Conservation (phyloP, 1,139 yeast species). For the Pichia inconspicua region DNA sequence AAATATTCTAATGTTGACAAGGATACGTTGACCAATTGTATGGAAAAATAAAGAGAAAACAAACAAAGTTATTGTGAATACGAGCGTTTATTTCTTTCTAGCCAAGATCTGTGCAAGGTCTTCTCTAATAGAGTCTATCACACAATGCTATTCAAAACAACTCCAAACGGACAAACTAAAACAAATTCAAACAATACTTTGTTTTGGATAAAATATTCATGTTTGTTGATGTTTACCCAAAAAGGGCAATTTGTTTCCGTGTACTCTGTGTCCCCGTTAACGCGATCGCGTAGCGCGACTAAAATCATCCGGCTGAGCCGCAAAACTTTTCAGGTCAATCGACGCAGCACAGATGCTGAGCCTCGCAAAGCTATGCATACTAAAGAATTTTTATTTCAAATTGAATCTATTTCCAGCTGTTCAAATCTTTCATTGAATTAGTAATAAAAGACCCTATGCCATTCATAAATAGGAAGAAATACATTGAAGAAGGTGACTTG, state of each 20-base stretch:
- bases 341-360: background rate
- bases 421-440: background rate
- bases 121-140: background rate
- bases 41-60: background rate
- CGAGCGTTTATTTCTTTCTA: background rate
- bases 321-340: background rate
- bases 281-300: background rate
- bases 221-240: background rate
- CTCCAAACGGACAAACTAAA: background rate
- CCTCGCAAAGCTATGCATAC: background rate
- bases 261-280: background rate
- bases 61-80: background rate
- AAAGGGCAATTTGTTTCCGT: background rate
- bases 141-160: background rate
- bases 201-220: background rate
- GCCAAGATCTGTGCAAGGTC: background rate
- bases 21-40: background rate
- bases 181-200: background rate
- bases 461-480: constrained; percentile 38
- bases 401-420: background rate
- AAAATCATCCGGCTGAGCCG: background rate
- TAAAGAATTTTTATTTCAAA: background rate
- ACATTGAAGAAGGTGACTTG: constrained; percentile 74
- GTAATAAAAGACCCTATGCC: constrained; percentile 16
- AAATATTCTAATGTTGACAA: background rate